Percentiles rank a stretch among this genome's conserved stretches.
Conservation (phyloP, 108 stramenopile genomes). For the Epipyxis sp. region DNA sequence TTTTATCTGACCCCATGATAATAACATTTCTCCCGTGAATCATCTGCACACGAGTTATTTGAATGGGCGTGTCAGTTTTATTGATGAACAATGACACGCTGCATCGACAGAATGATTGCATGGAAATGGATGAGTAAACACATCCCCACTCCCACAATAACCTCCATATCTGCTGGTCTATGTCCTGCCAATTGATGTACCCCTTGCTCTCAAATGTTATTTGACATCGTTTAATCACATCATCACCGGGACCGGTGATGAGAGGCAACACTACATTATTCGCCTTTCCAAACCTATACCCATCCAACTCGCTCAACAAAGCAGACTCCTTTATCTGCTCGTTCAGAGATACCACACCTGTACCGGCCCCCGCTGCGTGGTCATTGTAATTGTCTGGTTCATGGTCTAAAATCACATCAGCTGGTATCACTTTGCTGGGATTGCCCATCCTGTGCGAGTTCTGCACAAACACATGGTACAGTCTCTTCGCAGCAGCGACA, state of each 20-base stretch:
- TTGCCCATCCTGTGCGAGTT: not conserved
- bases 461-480: not conserved
- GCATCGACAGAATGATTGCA: slow-evolving; percentile 3
- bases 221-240: not conserved
- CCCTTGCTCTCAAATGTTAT: not conserved
- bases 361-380: not conserved
- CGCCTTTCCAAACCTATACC: not conserved
- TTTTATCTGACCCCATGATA: not conserved
- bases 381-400: no score
- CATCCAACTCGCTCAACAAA: slow-evolving; percentile 20
- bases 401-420: not conserved
- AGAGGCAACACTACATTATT: not conserved
- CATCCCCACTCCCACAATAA: slow-evolving; percentile 23
- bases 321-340: not conserved
- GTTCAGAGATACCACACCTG: not conserved
- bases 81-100: slow-evolving; percentile 10
- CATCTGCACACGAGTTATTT: slow-evolving; percentile 23
- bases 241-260: not conserved
- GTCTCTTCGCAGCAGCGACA: not conserved
- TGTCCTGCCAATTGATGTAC: not conserved
- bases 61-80: not conserved
- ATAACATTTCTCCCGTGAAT: not conserved
- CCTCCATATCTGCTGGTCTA: not conserved
- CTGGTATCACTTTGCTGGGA: not conserved
- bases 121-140: not conserved